Percentiles rank a stretch among this genome's conserved stretches.
Evolutionary conservation across 2,329 filamentous ascomycete species (phyloP).

Genomic region (Ophiosphaerella herpotricha): DNA sequence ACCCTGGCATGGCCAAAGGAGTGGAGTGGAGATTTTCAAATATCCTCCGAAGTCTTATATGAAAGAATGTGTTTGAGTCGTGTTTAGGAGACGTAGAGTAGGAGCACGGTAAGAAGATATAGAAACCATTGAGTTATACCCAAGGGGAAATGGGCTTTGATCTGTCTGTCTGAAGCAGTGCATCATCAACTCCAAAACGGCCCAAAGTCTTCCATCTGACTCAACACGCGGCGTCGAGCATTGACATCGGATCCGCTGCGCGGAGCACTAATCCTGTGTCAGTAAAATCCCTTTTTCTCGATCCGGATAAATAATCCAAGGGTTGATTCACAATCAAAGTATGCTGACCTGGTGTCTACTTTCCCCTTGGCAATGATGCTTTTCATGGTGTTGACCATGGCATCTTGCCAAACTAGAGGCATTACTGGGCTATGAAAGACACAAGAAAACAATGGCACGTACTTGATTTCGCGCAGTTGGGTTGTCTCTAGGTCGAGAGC

Average conservation of each 20-base stretch:
- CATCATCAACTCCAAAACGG: constrained; percentile 26
- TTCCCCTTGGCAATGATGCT: background rate
- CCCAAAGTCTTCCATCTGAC: constrained; percentile 23
- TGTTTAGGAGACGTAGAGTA: too few species aligned
- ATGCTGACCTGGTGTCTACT: background rate
- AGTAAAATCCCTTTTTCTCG: background rate
- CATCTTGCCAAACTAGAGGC: constrained; percentile 1
- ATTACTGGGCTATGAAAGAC: constrained; percentile 1
- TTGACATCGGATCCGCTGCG: constrained; percentile 15
- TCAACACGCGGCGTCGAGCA: constrained; percentile 12
- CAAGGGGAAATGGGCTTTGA: too few species aligned
- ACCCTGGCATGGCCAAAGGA: too few species aligned
- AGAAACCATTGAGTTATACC: too few species aligned
- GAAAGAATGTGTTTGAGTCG: too few species aligned
- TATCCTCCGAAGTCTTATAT: too few species aligned
- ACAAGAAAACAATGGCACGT: constrained; percentile 8
- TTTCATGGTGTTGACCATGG: background rate
- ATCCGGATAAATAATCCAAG: too few species aligned
- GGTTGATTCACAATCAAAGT: background rate
- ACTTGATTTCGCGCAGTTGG: constrained; percentile 26
- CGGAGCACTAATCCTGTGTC: constrained; percentile 16
- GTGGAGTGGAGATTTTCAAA: too few species aligned
- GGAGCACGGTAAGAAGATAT: too few species aligned
- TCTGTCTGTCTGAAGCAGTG: too few species aligned
- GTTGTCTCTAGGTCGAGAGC: constrained; percentile 16